phyloP scores from a whole-genome alignment of 2,329 filamentous ascomycete species.

The Botrytis aclada region DNA sequence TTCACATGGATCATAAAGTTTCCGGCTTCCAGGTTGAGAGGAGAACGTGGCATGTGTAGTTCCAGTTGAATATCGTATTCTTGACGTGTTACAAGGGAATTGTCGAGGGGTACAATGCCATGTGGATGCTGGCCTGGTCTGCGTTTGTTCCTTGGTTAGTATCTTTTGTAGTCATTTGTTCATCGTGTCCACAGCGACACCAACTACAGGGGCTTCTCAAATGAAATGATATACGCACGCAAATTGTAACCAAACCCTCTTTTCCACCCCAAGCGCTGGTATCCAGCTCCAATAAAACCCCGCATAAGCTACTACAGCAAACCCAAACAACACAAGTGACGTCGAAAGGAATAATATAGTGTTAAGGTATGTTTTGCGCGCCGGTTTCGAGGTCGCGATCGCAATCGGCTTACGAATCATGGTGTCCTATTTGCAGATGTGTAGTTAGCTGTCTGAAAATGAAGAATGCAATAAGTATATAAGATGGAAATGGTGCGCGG shows the following conservation, averaged over 20 bases:
- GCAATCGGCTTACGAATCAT: conserved; percentile 50
- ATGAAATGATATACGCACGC: conserved; percentile 42
- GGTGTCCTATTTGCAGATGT: conserved; percentile 45
- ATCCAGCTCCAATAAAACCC: conserved; percentile 69
- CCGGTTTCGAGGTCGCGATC: conserved; percentile 56
- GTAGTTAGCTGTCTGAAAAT: neutral
- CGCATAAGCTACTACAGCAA: conserved; percentile 59
- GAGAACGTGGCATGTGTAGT: conserved; percentile 74
- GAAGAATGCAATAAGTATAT: neutral
- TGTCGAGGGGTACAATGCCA: conserved; percentile 32
- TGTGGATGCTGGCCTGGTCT: conserved; percentile 42
- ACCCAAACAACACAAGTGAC: conserved; percentile 52
- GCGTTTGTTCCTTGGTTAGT: conserved; percentile 1
- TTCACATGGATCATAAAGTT: conserved; percentile 93
- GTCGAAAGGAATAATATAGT: conserved; percentile 44
- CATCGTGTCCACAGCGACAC: neutral
- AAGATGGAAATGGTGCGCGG: neutral
- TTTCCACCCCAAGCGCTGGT: conserved; percentile 59
- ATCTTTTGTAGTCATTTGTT: neutral
- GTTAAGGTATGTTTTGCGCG: conserved; percentile 63
- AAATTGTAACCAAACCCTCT: conserved; percentile 65
- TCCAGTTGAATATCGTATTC: conserved; percentile 79
- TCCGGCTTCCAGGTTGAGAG: conserved; percentile 69
- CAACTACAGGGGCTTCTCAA: neutral
- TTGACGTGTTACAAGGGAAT: conserved; percentile 65